These are phyloP conservation scores for Trifolium fragiferum DNA, from an alignment of 306 rosid genomes.

Conservation along the genomic window DNA sequence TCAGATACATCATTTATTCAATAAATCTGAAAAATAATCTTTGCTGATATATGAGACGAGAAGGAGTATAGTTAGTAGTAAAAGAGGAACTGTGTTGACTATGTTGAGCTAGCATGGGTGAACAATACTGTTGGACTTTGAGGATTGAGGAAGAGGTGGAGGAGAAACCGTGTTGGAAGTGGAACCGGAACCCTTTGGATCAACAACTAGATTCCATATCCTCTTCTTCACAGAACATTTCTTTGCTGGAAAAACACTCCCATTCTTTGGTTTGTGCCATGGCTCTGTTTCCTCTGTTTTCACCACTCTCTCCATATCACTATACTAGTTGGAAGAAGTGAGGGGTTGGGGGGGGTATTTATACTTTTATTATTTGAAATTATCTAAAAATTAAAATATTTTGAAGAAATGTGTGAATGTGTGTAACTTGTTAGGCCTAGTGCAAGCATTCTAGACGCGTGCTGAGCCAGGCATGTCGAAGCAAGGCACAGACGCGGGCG, in stretches of 20 bases:
- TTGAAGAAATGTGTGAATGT: neutral
- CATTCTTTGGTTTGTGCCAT: slow-evolving; percentile 39
- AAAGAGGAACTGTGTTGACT: neutral
- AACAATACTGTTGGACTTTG: neutral
- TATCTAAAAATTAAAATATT: neutral
- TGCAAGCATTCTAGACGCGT: no score
- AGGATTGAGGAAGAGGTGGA: neutral
- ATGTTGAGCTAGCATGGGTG: neutral
- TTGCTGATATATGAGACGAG: no score
- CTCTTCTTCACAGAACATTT: slow-evolving; percentile 37
- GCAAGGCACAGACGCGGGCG: no score
- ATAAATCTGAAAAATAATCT: no score
- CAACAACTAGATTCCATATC: slow-evolving; percentile 23
- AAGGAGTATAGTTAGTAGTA: no score
- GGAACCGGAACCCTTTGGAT: neutral
- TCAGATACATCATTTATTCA: no score
- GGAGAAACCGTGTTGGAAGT: neutral
- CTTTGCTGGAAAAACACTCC: slow-evolving; percentile 43
- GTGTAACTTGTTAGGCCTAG: no score
- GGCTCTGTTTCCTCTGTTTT: slow-evolving; percentile 14
- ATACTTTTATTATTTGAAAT: neutral
- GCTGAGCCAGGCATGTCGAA: no score
- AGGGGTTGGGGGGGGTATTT: neutral
- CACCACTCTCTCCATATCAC: slow-evolving; percentile 27
- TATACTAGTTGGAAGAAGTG: neutral